Base-by-base conservation (phyloP, 257 asterid genomes). In the Forsythia viridissima region DNA sequence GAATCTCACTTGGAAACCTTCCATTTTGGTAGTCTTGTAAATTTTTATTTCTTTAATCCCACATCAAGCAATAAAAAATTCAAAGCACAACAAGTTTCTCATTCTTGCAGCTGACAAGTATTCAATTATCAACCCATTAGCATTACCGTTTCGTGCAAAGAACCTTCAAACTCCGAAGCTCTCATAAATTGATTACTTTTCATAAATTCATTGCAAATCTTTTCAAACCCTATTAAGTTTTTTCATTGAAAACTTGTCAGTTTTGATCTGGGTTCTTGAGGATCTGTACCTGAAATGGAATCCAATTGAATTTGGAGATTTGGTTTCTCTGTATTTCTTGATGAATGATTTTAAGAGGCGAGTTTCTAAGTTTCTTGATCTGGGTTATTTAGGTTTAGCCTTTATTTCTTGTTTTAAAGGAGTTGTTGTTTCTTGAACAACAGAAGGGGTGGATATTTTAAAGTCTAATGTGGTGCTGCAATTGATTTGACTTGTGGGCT, bases 221-320 rank as follows among this genome's bases (percentile, higher is more conserved):
- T 30, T 30, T 1, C 34, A 30, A 30, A 30, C 34, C 34, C 34
- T 30, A 30, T 30, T 1, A 30, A 1, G 2, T 1, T 30, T 30
- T 30, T 30, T 30, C 34, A 30, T 30, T 30, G 34, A 30, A 30
- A 30, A 30, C 34, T 75, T 59, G 76, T 73, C 79, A 40, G 46
- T 83, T 84, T 83, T 84, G 90, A 88, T 85, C 90, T 85, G 89
- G 87, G 84, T 46, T 74, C 52, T 77, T 73, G 70, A 16, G 39
- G 67, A 77, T 72, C 30, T 38, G 51, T 70, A 48, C 81, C 77
- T 76, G 57, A 63, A 63, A 61, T 5, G 34, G 77, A 30, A 30
- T 51, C 76, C 74, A 77, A 48, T 77, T 80, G 74, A 73, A 24
- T 24, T 77, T 77, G 24, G 37, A 51, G 37, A 46, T 76, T 85